These are phyloP conservation scores for Umbelopsis isabellina DNA, from an alignment of 192 early-diverging fungal genomes.

Conservation along the genomic window DNA sequence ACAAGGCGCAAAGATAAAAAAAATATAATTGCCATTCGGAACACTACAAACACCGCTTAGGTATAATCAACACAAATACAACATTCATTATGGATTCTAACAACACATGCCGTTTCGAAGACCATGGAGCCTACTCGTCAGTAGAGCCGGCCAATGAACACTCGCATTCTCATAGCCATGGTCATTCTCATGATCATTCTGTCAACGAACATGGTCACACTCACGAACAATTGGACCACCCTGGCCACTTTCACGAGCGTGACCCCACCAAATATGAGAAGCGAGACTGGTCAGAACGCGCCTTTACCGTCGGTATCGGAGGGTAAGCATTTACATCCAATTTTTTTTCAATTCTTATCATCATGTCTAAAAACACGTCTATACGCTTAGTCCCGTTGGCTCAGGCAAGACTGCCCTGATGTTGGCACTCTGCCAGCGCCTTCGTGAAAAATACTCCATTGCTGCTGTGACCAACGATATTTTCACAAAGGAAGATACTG, in stretches of 20 bases:
- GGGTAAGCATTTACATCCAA: conserved; percentile 56
- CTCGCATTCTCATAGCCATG: conserved; percentile 54
- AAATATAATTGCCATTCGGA: background rate
- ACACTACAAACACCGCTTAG: background rate
- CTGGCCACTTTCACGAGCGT: conserved; percentile 80
- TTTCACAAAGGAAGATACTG: conserved; percentile 95
- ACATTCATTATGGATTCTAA: conserved; percentile 4
- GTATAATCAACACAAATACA: background rate
- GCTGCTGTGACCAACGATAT: conserved; percentile 98
- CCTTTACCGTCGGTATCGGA: conserved; percentile 95
- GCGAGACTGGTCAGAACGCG: conserved; percentile 89
- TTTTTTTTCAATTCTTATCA: conserved; percentile 20
- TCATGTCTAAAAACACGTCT: background rate
- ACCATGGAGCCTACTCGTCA: conserved; percentile 38
- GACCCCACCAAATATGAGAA: conserved; percentile 69
- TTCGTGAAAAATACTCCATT: conserved; percentile 82
- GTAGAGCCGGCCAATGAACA: conserved; percentile 32
- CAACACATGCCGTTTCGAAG: conserved; percentile 55
- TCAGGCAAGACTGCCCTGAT: conserved; percentile 94
- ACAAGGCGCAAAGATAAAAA: background rate
- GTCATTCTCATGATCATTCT: conserved; percentile 57
- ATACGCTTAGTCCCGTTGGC: conserved; percentile 77
- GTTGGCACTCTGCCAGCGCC: conserved; percentile 83
- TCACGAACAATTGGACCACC: conserved; percentile 88
- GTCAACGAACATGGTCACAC: conserved; percentile 84